A percentile compares a stretch with the other conserved stretches of the same genome.
phyloP scores from a whole-genome alignment of 169 alveolate species.

The Toxoplasma gondii region DNA sequence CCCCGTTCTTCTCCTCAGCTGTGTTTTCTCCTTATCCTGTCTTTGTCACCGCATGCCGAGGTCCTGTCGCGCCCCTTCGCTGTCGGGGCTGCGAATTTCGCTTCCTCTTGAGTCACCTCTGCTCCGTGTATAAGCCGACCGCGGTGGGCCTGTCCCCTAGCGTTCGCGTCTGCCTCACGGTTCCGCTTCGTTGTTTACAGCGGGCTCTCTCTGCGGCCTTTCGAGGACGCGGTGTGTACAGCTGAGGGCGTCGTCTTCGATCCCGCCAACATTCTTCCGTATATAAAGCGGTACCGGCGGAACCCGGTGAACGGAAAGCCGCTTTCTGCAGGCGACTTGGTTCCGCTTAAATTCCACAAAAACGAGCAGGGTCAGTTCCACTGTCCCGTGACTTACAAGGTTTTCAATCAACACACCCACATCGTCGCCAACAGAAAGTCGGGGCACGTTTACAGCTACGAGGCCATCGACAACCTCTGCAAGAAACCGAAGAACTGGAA shows the following conservation, averaged over 20 bases:
- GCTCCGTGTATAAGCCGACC: too few species aligned
- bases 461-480: conserved; percentile 86
- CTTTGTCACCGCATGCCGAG: too few species aligned
- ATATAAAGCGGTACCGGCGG: conserved; percentile 78
- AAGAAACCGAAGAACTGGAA: conserved; percentile 76
- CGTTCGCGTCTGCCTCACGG: too few species aligned
- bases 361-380: conserved; percentile 87
- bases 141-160: too few species aligned
- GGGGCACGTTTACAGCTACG: conserved; percentile 90
- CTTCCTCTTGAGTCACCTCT: too few species aligned
- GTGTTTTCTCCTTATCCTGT: too few species aligned
- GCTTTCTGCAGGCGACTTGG: conserved; percentile 79
- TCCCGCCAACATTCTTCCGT: conserved; percentile 79
- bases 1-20: too few species aligned
- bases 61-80: too few species aligned
- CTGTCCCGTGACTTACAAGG: conserved; percentile 92
- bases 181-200: too few species aligned
- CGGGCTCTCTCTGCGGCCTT: conserved; percentile 82
- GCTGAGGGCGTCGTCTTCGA: conserved; percentile 85
- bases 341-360: conserved; percentile 80
- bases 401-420: conserved; percentile 87
- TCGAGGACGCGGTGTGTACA: conserved; percentile 87
- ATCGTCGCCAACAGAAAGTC: conserved; percentile 88
- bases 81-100: too few species aligned
- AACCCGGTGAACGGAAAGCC: conserved; percentile 91